These are phyloP conservation scores for Trichoderma atrobrunneum DNA, from an alignment of 2,329 filamentous ascomycete genomes.

Conservation along the genomic window DNA sequence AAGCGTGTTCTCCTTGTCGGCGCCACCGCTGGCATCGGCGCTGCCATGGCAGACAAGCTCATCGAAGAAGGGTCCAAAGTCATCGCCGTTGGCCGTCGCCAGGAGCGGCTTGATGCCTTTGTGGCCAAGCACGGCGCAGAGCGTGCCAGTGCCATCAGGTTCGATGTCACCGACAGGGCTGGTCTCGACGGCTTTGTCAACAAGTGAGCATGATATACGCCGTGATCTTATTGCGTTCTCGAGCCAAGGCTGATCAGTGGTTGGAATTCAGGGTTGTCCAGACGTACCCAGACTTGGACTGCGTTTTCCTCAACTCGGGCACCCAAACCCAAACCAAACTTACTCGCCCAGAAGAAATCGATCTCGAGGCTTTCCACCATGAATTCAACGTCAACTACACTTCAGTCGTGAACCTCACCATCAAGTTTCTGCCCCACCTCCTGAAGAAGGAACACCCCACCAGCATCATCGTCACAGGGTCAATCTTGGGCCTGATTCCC, in stretches of 20 bases:
- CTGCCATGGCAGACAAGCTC: constrained; percentile 35
- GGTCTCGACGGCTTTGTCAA: constrained; percentile 31
- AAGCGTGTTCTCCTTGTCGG: constrained; percentile 52
- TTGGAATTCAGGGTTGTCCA: constrained; percentile 12
- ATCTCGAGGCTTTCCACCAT: constrained; percentile 28
- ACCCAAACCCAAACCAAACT: constrained; percentile 43
- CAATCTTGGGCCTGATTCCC: constrained; percentile 21
- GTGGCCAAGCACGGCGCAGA: constrained; percentile 41
- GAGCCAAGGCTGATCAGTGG: background rate
- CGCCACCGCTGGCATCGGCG: constrained; percentile 27
- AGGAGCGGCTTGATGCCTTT: constrained; percentile 48
- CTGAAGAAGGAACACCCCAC: constrained; percentile 19
- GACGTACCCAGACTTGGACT: constrained; percentile 50
- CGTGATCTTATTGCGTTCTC: background rate
- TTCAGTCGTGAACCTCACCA: constrained; percentile 24
- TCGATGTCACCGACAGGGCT: constrained; percentile 44
- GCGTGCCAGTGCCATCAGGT: constrained; percentile 37
- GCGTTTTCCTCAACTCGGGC: constrained; percentile 56
- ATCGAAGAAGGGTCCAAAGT: constrained; percentile 42
- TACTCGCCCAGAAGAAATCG: constrained; percentile 22
- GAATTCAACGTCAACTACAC: constrained; percentile 25
- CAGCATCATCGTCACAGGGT: constrained; percentile 24
- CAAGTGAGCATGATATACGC: background rate
- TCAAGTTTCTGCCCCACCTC: constrained; percentile 24
- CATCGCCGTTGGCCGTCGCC: constrained; percentile 46